phyloP scores from a whole-genome alignment of 2,329 filamentous ascomycete genomes.

The Stagonosporopsis cucurbitacearum region DNA sequence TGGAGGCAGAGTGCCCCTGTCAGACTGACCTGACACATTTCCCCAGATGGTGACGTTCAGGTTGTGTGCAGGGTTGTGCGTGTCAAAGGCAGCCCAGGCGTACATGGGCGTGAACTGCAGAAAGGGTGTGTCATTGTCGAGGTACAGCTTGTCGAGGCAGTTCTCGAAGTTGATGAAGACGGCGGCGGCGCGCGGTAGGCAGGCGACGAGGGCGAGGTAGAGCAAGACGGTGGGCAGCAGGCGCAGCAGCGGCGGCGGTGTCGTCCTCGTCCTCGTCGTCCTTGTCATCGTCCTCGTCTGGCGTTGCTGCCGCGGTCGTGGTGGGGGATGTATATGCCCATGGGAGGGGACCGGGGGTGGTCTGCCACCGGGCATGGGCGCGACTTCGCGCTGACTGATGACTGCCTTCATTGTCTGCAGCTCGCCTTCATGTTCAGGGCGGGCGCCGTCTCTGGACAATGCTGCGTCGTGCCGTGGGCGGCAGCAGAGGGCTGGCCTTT shows the following conservation, averaged over 20 bases:
- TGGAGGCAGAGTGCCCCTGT: slow-evolving; percentile 64
- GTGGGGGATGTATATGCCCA: slow-evolving; percentile 40
- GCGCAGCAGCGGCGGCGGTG: slow-evolving; percentile 14
- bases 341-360: slow-evolving; percentile 34
- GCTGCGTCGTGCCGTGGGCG: slow-evolving; percentile 9
- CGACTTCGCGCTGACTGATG: slow-evolving; percentile 23
- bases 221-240: slow-evolving; percentile 30
- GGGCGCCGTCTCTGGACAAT: slow-evolving; percentile 4
- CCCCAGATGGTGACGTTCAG: slow-evolving; percentile 85
- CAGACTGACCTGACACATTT: slow-evolving; percentile 81
- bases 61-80: slow-evolving; percentile 64
- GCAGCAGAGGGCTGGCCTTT: slow-evolving; percentile 7
- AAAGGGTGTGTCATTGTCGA: slow-evolving; percentile 64
- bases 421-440: slow-evolving; percentile 40
- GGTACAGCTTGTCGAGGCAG: slow-evolving; percentile 68
- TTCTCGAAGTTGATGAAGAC: slow-evolving; percentile 82
- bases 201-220: slow-evolving; percentile 30
- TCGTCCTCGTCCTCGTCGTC: no score
- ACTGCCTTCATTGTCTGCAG: slow-evolving; percentile 34
- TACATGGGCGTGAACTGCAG: slow-evolving; percentile 82
- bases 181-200: slow-evolving; percentile 39
- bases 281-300: no score
- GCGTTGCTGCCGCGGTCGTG: slow-evolving; percentile 40
- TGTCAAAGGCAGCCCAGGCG: slow-evolving; percentile 77
- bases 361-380: slow-evolving; percentile 16